Base-by-base conservation (phyloP, 768 basidiomycete genomes). In the Polyporus arcularius region DNA sequence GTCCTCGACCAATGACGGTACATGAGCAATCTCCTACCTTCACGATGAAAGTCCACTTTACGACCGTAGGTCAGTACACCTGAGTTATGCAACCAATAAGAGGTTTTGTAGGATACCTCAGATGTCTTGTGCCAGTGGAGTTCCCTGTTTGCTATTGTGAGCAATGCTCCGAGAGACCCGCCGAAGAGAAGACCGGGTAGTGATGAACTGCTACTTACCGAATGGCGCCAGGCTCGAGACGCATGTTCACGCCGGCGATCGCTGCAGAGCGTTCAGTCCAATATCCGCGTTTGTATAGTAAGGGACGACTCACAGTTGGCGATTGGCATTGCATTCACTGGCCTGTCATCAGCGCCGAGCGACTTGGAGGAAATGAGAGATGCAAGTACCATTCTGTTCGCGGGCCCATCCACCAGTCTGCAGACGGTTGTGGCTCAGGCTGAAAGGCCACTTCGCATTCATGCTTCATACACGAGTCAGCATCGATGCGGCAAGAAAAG, bases 381-480 rank as follows among this genome's bases (percentile, higher is more conserved):
- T 16, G 4, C 11, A 40, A 78, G 15, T 55, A 82, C 86, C 57
- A 57, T 84, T 88, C 68, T 86, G 80, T 64, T 85, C 78, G 43
- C 85, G 77, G 32, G 86, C 82, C 86, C 86, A 88, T 5, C 87
- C 87, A 16, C 85, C 87, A 6, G 77, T 75, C 53, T 80, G 79
- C 1, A 88, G 65, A 26, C 84, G 82, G 66, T 79, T 86, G 67
- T 85, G 85, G 60, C 85, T 86, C n/a, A 85, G 68, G 53, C 80
- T 74, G 67, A 87, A 85, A 0, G 85, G 81, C 87, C 87, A 88
- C 65, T 87, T 87, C 62, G 78, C 78, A 61, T 86, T 86, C 0
- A 58, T 50, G 0, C 76, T 80, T 54, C 18, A 30, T n/a, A 2
- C n/a, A 28, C 18, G 28, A 40, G 10, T 4, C 1, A 26, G 10